A percentile compares a stretch with the other conserved stretches of the same genome.
phyloP scores from a whole-genome alignment of 2,329 filamentous ascomycete genomes.

The Xylaria sp. region DNA sequence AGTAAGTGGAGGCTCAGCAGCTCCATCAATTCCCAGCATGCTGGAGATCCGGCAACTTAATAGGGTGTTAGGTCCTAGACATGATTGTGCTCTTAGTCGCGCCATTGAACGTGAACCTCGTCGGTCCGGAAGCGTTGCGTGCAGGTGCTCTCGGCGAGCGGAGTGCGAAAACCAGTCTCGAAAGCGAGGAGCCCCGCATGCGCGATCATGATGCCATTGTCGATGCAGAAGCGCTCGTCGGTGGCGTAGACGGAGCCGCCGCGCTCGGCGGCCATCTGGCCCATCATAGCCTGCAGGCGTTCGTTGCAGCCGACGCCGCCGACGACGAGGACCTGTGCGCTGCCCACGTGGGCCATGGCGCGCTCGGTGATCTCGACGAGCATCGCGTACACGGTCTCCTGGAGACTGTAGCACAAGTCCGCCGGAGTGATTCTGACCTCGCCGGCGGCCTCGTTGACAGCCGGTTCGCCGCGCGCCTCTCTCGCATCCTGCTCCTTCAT shows the following conservation, averaged over 20 bases:
- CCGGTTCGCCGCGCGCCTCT: conserved; percentile 41
- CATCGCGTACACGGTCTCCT: conserved; percentile 97
- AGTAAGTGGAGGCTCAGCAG: not conserved
- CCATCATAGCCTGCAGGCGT: conserved; percentile 98
- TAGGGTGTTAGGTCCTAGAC: not conserved
- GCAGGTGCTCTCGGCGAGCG: conserved; percentile 83
- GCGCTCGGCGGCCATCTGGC: conserved; percentile 87
- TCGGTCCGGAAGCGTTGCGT: conserved; percentile 87
- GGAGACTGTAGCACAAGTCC: conserved; percentile 92
- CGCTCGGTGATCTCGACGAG: conserved; percentile 98
- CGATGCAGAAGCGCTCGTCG: conserved; percentile 97
- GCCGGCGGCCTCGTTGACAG: conserved; percentile 53
- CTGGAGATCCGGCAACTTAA: conserved; percentile 22
- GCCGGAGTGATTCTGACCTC: conserved; percentile 75
- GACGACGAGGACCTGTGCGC: conserved; percentile 89
- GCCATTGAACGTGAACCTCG: conserved; percentile 83
- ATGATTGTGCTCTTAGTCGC: conserved; percentile 59
- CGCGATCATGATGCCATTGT: conserved; percentile 99
- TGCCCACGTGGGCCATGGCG: conserved; percentile 97
- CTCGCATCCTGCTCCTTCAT: conserved; percentile 59
- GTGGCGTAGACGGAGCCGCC: conserved; percentile 93
- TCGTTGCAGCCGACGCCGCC: conserved; percentile 97
- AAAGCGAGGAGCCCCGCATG: conserved; percentile 92
- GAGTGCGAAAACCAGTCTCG: conserved; percentile 80
- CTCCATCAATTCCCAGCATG: not conserved